phyloP scores from a whole-genome alignment of 495 filamentous ascomycete genomes.

The Rostrohypoxylon terebratum region DNA sequence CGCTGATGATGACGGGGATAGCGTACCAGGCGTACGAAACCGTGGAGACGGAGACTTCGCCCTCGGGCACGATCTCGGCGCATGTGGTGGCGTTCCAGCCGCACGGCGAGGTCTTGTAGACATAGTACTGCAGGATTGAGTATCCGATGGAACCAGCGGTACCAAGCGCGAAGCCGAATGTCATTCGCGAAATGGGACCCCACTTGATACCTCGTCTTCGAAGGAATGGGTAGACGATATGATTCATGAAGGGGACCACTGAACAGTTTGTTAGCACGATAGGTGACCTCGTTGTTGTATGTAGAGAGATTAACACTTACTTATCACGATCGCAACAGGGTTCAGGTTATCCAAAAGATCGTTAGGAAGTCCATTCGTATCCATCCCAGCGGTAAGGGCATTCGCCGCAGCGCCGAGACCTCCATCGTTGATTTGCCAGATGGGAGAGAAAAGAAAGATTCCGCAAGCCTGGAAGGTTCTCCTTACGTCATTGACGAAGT shows the following conservation, averaged over 20 bases:
- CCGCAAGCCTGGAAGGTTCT: slow-evolving; percentile 65
- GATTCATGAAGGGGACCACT: slow-evolving; percentile 77
- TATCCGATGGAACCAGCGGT: slow-evolving; percentile 70
- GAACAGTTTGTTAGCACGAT: slow-evolving; percentile 28
- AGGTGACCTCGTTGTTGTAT: background rate
- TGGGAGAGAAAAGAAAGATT: slow-evolving; percentile 68
- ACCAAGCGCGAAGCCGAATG: slow-evolving; percentile 75
- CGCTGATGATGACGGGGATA: slow-evolving; percentile 62
- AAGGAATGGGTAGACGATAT: slow-evolving; percentile 73
- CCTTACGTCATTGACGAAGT: slow-evolving; percentile 65
- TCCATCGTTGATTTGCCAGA: slow-evolving; percentile 70
- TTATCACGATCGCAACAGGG: slow-evolving; percentile 75
- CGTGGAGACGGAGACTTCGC: slow-evolving; percentile 57
- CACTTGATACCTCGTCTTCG: slow-evolving; percentile 71
- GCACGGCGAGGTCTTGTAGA: slow-evolving; percentile 69
- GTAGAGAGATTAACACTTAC: slow-evolving; percentile 23
- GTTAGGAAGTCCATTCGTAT: slow-evolving; percentile 73
- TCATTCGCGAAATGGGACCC: slow-evolving; percentile 77
- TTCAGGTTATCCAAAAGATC: slow-evolving; percentile 80
- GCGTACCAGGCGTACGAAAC: slow-evolving; percentile 57
- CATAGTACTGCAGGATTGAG: slow-evolving; percentile 76
- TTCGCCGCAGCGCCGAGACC: slow-evolving; percentile 59
- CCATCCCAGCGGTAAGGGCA: slow-evolving; percentile 70
- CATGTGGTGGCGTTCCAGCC: slow-evolving; percentile 58
- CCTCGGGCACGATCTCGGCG: slow-evolving; percentile 49